Conservation (phyloP, 352 stramenopile genomes). For the Phytophthora lateralis region DNA sequence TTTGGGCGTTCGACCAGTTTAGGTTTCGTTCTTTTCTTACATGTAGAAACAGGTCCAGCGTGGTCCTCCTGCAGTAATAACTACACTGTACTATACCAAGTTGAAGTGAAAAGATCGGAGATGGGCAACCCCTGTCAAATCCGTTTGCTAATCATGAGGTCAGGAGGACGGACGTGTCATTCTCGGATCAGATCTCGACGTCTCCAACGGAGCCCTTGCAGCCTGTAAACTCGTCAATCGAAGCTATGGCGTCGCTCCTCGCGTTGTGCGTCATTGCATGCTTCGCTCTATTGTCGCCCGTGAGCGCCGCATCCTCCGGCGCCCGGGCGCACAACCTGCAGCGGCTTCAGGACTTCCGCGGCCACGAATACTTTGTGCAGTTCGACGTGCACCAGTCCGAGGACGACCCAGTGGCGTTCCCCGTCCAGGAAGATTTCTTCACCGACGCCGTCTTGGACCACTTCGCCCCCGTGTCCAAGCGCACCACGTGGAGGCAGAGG, state of each 20-base stretch:
- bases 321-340: constrained; percentile 46
- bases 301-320: constrained; percentile 10
- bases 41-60: no score
- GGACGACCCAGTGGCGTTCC: constrained; percentile 29
- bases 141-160: constrained; percentile 25
- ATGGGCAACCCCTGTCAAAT: constrained; percentile 25
- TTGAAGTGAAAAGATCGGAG: constrained; percentile 5
- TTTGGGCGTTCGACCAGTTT: no score
- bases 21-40: no score
- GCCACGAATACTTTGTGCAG: constrained; percentile 69
- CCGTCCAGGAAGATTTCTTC: constrained; percentile 66
- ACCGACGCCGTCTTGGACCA: constrained; percentile 70
- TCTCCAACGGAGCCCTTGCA: neutral
- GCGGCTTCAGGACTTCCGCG: constrained; percentile 67
- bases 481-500: constrained; percentile 80
- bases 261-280: constrained; percentile 6
- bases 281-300: constrained; percentile 1
- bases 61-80: no score
- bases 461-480: constrained; percentile 64
- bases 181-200: constrained; percentile 14
- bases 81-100: neutral
- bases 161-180: constrained; percentile 8
- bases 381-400: constrained; percentile 42
- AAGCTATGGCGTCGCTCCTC: constrained; percentile 15
- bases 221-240: neutral